Evolutionary conservation across 2,329 filamentous ascomycete genomes (phyloP).

Genomic region (Harringtonia lauricola): DNA sequence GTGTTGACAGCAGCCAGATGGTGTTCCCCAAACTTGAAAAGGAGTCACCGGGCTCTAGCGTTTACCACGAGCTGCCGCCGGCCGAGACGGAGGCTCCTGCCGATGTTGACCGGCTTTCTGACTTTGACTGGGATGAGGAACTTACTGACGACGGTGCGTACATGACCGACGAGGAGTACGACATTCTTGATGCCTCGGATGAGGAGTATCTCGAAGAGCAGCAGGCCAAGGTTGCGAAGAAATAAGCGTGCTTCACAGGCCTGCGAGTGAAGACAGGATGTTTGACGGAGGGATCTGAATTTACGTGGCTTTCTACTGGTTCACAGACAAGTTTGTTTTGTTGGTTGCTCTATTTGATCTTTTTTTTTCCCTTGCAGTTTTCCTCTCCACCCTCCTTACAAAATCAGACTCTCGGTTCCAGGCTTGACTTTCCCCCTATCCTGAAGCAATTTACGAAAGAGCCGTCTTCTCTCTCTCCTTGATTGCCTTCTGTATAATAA

Average conservation of each 20-base stretch:
- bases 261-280: too few relatives aligned
- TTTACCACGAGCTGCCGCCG: slow-evolving; percentile 51
- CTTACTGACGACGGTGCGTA: slow-evolving; percentile 63
- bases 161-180: slow-evolving; percentile 95
- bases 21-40: slow-evolving; percentile 96
- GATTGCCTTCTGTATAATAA: too few relatives aligned
- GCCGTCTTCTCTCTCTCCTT: too few relatives aligned
- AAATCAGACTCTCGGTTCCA: too few relatives aligned
- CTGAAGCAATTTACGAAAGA: too few relatives aligned
- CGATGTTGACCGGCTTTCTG: slow-evolving; percentile 32
- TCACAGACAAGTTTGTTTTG: too few relatives aligned
- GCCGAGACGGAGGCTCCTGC: slow-evolving; percentile 6
- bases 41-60: slow-evolving; percentile 74
- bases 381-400: too few relatives aligned
- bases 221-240: slow-evolving; percentile 18
- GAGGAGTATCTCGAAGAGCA: slow-evolving; percentile 62
- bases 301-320: too few relatives aligned
- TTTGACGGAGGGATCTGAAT: too few relatives aligned
- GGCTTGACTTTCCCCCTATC: too few relatives aligned
- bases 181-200: slow-evolving; percentile 90
- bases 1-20: slow-evolving; percentile 56
- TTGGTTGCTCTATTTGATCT: too few relatives aligned
- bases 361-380: too few relatives aligned
- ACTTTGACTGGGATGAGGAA: slow-evolving; percentile 46
- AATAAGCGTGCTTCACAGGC: slow-evolving; percentile 3